Conservation (phyloP, 192 early-diverging fungal species). For the Diversispora eburnea region DNA sequence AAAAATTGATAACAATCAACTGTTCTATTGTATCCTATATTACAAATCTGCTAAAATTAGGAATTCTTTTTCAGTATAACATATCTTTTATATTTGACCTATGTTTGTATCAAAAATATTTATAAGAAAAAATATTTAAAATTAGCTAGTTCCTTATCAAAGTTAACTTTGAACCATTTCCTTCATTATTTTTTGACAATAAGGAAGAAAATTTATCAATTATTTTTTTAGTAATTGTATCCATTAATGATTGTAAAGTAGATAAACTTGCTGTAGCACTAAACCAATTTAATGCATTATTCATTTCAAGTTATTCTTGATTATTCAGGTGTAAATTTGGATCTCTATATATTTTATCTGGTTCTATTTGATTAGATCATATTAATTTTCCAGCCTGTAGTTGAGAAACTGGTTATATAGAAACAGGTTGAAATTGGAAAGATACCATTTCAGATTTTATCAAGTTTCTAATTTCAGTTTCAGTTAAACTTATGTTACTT, state of each 20-base stretch:
- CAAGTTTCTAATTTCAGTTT: neutral
- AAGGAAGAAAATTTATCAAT: conserved; percentile 2
- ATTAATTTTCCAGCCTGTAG: too few species aligned
- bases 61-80: too few species aligned
- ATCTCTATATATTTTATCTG: conserved; percentile 6
- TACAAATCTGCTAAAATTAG: too few species aligned
- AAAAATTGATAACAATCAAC: too few species aligned
- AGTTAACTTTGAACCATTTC: too few species aligned
- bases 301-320: neutral
- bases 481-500: neutral
- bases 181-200: too few species aligned
- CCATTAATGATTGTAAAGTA: conserved; percentile 9
- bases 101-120: too few species aligned
- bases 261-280: neutral
- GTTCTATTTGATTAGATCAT: neutral
- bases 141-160: too few species aligned
- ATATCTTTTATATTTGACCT: too few species aligned
- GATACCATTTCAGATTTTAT: neutral
- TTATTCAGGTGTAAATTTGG: conserved; percentile 1
- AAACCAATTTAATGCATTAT: neutral
- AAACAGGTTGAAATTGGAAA: neutral
- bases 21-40: too few species aligned
- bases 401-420: neutral
- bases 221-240: conserved; percentile 11
- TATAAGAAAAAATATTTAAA: too few species aligned